Conservation (phyloP, 164 flowering plant genomes). For the Aristolochia fimbriata region DNA sequence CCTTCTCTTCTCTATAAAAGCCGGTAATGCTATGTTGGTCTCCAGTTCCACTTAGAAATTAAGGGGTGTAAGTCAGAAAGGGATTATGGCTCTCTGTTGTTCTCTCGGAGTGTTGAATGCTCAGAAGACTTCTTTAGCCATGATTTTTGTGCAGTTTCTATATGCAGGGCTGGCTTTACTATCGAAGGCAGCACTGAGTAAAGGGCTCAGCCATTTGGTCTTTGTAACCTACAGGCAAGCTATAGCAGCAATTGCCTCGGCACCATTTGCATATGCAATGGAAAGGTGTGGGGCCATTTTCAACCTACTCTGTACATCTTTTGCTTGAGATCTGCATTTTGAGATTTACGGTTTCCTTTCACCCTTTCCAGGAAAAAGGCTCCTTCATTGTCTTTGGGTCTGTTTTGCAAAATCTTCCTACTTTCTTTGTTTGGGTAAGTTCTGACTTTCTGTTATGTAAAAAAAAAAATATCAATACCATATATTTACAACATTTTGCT, state of each 20-base stretch:
- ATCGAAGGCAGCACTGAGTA: slow-evolving; percentile 15
- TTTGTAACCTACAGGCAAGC: slow-evolving; percentile 21
- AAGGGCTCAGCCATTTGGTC: slow-evolving; percentile 16
- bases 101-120: slow-evolving; percentile 2
- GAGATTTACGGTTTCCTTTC: not conserved
- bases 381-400: slow-evolving; percentile 6
- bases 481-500: no score
- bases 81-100: not conserved
- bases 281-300: slow-evolving; percentile 11
- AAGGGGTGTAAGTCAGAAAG: no score
- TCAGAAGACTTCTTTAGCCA: slow-evolving; percentile 14
- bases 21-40: no score
- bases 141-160: slow-evolving; percentile 12
- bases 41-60: no score
- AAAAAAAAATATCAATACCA: no score
- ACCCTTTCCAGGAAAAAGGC: slow-evolving; percentile 8
- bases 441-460: not conserved
- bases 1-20: no score
- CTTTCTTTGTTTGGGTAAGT: slow-evolving; percentile 12
- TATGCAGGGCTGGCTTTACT: slow-evolving; percentile 21
- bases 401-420: slow-evolving; percentile 18
- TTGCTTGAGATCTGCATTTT: not conserved
- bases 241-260: slow-evolving; percentile 9
- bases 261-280: slow-evolving; percentile 10
- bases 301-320: not conserved